Evolutionary conservation across 73 alveolate genomes (phyloP).

Genomic region (Paraurostyla sp.): DNA sequence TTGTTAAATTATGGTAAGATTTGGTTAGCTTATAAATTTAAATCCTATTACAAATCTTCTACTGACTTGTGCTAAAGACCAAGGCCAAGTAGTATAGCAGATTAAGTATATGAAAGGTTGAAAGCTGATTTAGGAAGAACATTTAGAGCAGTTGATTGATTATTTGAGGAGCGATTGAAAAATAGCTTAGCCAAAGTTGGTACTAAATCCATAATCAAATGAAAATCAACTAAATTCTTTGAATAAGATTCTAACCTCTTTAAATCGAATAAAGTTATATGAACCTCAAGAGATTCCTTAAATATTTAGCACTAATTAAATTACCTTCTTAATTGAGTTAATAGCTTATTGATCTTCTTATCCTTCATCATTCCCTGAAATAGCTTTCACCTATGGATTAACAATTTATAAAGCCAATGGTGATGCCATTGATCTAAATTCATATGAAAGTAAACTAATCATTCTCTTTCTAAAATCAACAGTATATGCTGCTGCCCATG

Average conservation of each 20-base stretch:
- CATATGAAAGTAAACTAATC: slow-evolving; percentile 93
- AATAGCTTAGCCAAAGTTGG: slow-evolving; percentile 92
- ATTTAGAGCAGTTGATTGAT: not conserved
- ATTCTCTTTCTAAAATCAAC: slow-evolving; percentile 97
- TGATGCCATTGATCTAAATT: slow-evolving; percentile 87
- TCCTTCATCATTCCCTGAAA: slow-evolving; percentile 75
- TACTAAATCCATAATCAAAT: slow-evolving; percentile 95
- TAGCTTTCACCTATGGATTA: slow-evolving; percentile 74
- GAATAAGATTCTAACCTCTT: slow-evolving; percentile 96
- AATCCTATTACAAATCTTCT: slow-evolving; percentile 86
- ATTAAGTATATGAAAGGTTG: slow-evolving; percentile 84
- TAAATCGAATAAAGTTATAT: slow-evolving; percentile 89
- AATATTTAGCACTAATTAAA: not conserved
- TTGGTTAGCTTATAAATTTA: slow-evolving; percentile 87
- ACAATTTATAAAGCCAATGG: slow-evolving; percentile 82
- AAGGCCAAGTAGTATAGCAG: slow-evolving; percentile 93
- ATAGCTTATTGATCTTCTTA: slow-evolving; percentile 60
- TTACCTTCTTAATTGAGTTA: slow-evolving; percentile 52
- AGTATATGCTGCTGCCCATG: slow-evolving; percentile 91
- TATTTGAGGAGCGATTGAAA: slow-evolving; percentile 60
- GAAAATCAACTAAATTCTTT: slow-evolving; percentile 95
- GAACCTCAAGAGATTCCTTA: slow-evolving; percentile 74
- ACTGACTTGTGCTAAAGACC: slow-evolving; percentile 92
- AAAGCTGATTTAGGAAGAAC: slow-evolving; percentile 45
- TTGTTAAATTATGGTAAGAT: slow-evolving; percentile 94